Conservation (phyloP, 176 grass and related monocot genomes). For the Puccinellia tenuiflora region DNA sequence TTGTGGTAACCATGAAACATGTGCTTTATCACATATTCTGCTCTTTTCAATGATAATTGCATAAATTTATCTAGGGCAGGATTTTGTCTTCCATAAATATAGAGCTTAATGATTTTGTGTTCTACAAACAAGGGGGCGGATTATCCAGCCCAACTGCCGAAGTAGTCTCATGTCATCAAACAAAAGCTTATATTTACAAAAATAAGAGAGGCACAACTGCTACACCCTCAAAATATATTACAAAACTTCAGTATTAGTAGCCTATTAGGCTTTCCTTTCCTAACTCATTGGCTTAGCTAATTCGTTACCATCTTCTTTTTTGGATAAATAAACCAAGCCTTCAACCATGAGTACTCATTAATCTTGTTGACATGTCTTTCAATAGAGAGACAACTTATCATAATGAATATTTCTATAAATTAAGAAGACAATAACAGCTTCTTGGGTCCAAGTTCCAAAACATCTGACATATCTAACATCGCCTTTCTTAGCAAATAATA, state of each 20-base stretch:
- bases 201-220: neutral
- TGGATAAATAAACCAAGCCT: neutral
- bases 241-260: neutral
- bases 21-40: neutral
- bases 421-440: neutral
- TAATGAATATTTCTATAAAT: constrained; percentile 24
- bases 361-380: neutral
- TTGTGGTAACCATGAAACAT: neutral
- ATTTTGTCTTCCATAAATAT: neutral
- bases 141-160: neutral
- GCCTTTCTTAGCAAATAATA: constrained; percentile 5
- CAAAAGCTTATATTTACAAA: neutral
- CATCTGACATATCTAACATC: constrained; percentile 7
- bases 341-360: neutral
- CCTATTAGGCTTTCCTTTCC: neutral
- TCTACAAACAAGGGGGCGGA: neutral
- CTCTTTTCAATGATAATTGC: neutral
- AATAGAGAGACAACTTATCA: neutral
- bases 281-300: neutral
- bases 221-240: neutral
- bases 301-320: too few relatives aligned
- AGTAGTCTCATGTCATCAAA: neutral
- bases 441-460: constrained; percentile 16
- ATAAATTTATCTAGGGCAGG: neutral
- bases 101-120: neutral